Conservation (phyloP, 2,329 filamentous ascomycete genomes). For the Hypocrella siamensis region DNA sequence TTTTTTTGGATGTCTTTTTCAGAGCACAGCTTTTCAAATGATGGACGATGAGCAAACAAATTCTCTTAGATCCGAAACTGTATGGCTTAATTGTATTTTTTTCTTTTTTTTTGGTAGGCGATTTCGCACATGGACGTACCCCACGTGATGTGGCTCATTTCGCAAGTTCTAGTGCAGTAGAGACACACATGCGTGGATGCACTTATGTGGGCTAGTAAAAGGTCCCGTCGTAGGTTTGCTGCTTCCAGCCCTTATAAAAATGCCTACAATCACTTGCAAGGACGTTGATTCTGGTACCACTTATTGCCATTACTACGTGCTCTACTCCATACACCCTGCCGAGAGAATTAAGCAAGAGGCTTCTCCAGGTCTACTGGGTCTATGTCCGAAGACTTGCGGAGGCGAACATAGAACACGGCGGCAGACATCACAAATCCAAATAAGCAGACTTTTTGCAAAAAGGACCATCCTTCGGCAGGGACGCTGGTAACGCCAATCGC, state of each 20-base stretch:
- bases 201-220: no score
- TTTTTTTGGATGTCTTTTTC: no score
- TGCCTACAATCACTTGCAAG: neutral
- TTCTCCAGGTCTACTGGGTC: slow-evolving; percentile 24
- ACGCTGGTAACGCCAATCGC: slow-evolving; percentile 1
- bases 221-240: no score
- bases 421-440: slow-evolving; percentile 31
- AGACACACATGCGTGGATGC: no score
- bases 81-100: no score
- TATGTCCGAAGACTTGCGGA: slow-evolving; percentile 16
- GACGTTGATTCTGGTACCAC: neutral
- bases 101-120: slow-evolving; percentile 3
- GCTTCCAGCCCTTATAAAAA: no score
- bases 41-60: no score
- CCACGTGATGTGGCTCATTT: slow-evolving; percentile 6
- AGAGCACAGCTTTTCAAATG: no score
- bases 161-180: no score
- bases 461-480: slow-evolving; percentile 12
- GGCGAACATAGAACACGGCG: slow-evolving; percentile 27
- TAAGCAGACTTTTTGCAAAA: slow-evolving; percentile 33
- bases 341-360: slow-evolving; percentile 20
- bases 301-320: slow-evolving; percentile 3
- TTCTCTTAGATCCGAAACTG: no score
- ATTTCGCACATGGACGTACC: neutral
- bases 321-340: slow-evolving; percentile 1